Percentiles rank a stretch among this genome's conserved stretches.
These are phyloP conservation scores for Lenzites betulinus DNA, from an alignment of 768 basidiomycete species.

Conservation along the genomic window DNA sequence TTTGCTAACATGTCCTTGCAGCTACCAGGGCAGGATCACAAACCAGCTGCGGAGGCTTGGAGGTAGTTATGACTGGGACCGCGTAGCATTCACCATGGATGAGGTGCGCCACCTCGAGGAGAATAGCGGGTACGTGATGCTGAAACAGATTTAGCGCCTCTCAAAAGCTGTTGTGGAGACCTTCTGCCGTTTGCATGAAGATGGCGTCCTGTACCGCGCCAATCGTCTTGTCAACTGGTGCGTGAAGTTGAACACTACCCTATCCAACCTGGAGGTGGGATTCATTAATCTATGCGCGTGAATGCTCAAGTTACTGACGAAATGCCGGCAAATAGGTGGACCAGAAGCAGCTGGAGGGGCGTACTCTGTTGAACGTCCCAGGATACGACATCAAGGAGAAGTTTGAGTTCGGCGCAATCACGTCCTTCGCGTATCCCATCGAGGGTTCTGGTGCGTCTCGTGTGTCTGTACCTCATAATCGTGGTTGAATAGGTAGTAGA, in stretches of 20 bases:
- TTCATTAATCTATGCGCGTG: background rate
- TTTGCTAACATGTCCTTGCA: conserved; percentile 32
- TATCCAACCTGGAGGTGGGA: conserved; percentile 93
- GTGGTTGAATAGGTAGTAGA: conserved; percentile 44
- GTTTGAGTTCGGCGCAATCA: conserved; percentile 96
- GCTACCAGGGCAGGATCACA: conserved; percentile 93
- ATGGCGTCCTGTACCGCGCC: conserved; percentile 90
- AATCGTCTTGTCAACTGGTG: conserved; percentile 99
- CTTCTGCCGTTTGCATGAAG: conserved; percentile 90
- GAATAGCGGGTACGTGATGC: background rate
- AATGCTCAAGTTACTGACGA: background rate
- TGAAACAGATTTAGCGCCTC: conserved; percentile 47
- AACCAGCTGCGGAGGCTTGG: conserved; percentile 87
- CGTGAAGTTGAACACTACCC: conserved; percentile 89
- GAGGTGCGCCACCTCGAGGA: conserved; percentile 49
- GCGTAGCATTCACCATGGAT: conserved; percentile 95
- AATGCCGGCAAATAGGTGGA: conserved; percentile 63
- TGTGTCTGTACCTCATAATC: background rate
- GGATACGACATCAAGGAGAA: conserved; percentile 95
- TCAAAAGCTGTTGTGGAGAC: conserved; percentile 89
- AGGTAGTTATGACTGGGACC: conserved; percentile 92
- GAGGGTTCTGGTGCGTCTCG: conserved; percentile 70
- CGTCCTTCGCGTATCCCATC: conserved; percentile 93
- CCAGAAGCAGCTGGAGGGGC: conserved; percentile 83
- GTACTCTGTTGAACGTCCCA: conserved; percentile 85